Percentiles rank a stretch among this genome's conserved stretches.
These are phyloP conservation scores for Priceomyces carsonii DNA, from an alignment of 805 yeast genomes.

Conservation along the genomic window DNA sequence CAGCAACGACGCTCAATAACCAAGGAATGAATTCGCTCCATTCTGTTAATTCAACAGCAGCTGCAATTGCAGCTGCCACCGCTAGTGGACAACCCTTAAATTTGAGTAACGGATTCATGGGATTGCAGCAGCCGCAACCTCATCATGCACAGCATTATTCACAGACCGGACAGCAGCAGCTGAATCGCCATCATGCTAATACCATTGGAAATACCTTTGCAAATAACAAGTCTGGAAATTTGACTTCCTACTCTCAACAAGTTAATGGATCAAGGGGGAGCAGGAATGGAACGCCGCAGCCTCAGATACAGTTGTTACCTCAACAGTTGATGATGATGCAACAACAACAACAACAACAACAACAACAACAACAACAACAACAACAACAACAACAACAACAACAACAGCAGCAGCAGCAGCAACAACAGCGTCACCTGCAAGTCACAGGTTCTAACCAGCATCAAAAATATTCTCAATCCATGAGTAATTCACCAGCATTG, in stretches of 20 bases:
- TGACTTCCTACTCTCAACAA: slow-evolving; percentile 10
- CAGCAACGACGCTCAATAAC: slow-evolving; percentile 18
- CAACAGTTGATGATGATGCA: slow-evolving; percentile 24
- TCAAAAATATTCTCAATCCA: slow-evolving; percentile 19
- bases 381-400: slow-evolving; percentile 13
- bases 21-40: slow-evolving; percentile 19
- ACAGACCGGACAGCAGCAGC: slow-evolving; percentile 7
- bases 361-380: slow-evolving; percentile 14
- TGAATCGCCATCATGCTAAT: slow-evolving; percentile 8
- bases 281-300: slow-evolving; percentile 18
- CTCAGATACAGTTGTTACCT: slow-evolving; percentile 14
- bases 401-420: slow-evolving; percentile 14
- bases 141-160: slow-evolving; percentile 17
- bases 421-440: slow-evolving; percentile 11
- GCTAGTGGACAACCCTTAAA: slow-evolving; percentile 48
- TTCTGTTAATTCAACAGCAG: slow-evolving; percentile 43
- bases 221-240: slow-evolving; percentile 7
- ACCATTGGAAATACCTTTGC: slow-evolving; percentile 2
- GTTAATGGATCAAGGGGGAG: slow-evolving; percentile 11
- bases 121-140: slow-evolving; percentile 37
- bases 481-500: slow-evolving; percentile 23
- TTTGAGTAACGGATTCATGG: slow-evolving; percentile 29
- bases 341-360: slow-evolving; percentile 17
- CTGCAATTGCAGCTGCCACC: slow-evolving; percentile 49
- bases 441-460: slow-evolving; percentile 1